These are phyloP conservation scores for Dillenia turbinata DNA, from an alignment of 164 flowering plant genomes.

Conservation along the genomic window DNA sequence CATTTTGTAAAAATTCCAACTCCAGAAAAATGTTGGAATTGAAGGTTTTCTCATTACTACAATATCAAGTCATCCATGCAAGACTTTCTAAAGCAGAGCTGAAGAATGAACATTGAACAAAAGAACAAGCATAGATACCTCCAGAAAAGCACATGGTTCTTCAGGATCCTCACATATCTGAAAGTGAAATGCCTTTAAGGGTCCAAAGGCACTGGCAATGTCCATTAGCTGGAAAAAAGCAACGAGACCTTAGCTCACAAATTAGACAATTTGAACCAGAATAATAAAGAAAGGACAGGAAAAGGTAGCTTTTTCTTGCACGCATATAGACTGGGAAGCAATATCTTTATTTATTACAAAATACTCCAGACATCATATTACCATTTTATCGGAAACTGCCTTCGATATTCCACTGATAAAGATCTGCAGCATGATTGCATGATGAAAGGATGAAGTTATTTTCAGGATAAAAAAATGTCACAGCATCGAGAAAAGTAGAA, in stretches of 20 bases:
- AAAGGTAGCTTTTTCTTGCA: not conserved
- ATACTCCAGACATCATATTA: conserved; percentile 23
- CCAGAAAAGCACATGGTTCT: conserved; percentile 69
- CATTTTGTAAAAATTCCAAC: too few species aligned
- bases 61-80: too few species aligned
- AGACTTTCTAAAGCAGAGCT: too few species aligned
- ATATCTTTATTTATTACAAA: not conserved
- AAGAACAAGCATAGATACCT: conserved; percentile 43
- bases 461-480: not conserved
- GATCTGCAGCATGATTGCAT: conserved; percentile 45
- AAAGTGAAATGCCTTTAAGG: conserved; percentile 71
- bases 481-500: not conserved
- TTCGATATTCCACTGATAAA: conserved; percentile 89
- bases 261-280: not conserved
- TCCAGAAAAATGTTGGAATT: too few species aligned
- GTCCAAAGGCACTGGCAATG: conserved; percentile 79
- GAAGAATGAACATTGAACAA: too few species aligned
- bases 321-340: not conserved
- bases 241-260: not conserved
- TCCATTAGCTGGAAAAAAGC: conserved; percentile 60
- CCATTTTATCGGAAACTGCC: conserved; percentile 72
- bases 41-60: too few species aligned
- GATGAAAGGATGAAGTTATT: too few species aligned
- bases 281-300: not conserved
- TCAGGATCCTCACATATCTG: conserved; percentile 30